Conservation (phyloP, 805 yeast genomes). For the Komagataella phaffii region DNA sequence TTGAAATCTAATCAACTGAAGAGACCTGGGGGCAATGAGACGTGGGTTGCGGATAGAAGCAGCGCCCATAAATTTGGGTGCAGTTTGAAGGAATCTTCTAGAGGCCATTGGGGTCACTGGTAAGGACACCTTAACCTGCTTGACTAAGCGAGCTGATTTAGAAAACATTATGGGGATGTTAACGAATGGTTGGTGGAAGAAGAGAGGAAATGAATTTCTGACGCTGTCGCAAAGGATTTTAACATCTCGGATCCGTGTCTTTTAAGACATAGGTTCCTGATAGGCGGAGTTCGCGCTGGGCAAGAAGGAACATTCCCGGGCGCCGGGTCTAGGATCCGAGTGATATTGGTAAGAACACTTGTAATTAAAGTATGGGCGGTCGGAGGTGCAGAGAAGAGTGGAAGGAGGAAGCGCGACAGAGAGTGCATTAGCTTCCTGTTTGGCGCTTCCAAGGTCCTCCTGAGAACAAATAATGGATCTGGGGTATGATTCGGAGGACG, state of each 20-base stretch:
- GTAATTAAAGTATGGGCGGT: neutral
- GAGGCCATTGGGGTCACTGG: neutral
- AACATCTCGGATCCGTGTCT: neutral
- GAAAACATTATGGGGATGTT: neutral
- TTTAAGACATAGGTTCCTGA: neutral
- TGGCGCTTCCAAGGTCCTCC: neutral
- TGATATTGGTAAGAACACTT: neutral
- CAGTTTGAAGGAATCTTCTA: neutral
- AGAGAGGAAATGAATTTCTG: neutral
- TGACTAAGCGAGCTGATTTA: neutral
- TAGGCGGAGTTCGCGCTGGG: neutral
- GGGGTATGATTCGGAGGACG: neutral
- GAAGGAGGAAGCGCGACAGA: neutral
- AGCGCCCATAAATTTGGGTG: neutral
- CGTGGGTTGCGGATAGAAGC: neutral
- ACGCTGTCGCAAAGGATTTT: neutral
- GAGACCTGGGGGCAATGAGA: neutral
- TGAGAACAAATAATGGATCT: neutral
- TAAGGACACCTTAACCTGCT: neutral
- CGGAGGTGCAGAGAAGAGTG: neutral
- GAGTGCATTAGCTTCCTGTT: too few relatives aligned
- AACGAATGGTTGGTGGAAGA: neutral
- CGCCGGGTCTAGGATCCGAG: neutral
- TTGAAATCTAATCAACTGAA: slow-evolving; percentile 12
- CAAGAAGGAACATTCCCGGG: neutral